Evolutionary conservation across 169 alveolate genomes (phyloP).

Genomic region (Cyclospora cayetanensis): DNA sequence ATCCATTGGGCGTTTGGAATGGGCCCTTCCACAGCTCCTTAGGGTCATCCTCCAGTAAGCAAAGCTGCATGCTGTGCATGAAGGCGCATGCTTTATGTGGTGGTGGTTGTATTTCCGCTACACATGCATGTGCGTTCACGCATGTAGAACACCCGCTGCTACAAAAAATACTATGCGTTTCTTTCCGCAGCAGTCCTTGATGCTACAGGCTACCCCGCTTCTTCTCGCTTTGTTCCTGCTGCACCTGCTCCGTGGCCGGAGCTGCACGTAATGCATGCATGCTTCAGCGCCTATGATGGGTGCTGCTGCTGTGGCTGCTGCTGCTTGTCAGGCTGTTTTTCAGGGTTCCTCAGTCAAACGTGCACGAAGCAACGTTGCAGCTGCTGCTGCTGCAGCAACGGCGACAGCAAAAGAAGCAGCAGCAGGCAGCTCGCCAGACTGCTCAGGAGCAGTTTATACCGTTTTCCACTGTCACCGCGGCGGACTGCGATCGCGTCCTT

Average conservation of each 20-base stretch:
- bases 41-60: conserved; percentile 26
- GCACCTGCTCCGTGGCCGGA: too few species aligned
- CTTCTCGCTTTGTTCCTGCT: too few species aligned
- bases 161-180: too few species aligned
- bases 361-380: conserved; percentile 30
- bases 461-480: background rate
- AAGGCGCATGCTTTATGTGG: too few species aligned
- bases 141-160: too few species aligned
- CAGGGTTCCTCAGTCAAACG: conserved; percentile 12
- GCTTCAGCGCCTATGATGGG: too few species aligned
- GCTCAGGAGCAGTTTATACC: background rate
- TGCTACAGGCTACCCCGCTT: too few species aligned
- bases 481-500: too few species aligned
- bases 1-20: background rate
- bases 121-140: too few species aligned
- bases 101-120: background rate
- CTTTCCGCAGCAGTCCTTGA: too few species aligned
- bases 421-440: background rate
- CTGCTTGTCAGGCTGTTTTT: conserved; percentile 3
- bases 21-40: conserved; percentile 47
- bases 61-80: too few species aligned
- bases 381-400: background rate
- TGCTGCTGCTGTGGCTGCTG: background rate
- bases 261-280: too few species aligned
- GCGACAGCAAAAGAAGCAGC: background rate